These are phyloP conservation scores for Fraxinus nigra DNA, from an alignment of 305 asterid species.

Conservation along the genomic window DNA sequence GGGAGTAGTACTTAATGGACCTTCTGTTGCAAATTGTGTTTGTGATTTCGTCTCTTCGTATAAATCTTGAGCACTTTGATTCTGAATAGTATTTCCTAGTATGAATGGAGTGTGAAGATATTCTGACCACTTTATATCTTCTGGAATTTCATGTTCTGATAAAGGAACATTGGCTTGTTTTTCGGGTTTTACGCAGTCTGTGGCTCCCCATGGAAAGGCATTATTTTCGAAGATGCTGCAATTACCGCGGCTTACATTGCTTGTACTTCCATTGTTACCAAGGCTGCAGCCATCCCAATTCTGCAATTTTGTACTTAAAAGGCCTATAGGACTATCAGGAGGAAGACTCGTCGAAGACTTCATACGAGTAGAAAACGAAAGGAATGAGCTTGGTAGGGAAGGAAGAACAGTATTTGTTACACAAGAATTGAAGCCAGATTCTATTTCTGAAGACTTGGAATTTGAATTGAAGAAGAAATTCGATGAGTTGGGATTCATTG, in stretches of 20 bases:
- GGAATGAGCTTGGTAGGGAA: constrained; percentile 10
- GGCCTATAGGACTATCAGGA: constrained; percentile 6
- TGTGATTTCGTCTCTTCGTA: constrained; percentile 36
- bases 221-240: constrained; percentile 26
- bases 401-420: constrained; percentile 2
- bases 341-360: constrained; percentile 29
- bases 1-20: constrained; percentile 11
- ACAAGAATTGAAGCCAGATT: constrained; percentile 18
- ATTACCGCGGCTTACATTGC: constrained; percentile 18
- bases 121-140: constrained; percentile 66
- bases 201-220: constrained; percentile 21
- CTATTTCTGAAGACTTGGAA: constrained; percentile 34
- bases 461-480: constrained; percentile 36
- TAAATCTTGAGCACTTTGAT: constrained; percentile 35
- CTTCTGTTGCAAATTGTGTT: constrained; percentile 35
- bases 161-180: constrained; percentile 22
- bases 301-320: constrained; percentile 37
- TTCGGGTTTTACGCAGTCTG: constrained; percentile 19
- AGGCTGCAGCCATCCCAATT: constrained; percentile 39
- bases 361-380: constrained; percentile 4
- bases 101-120: constrained; percentile 66
- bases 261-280: constrained; percentile 22
- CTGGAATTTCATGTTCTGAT: neutral
- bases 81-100: constrained; percentile 32
- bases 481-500: constrained; percentile 29